Evolutionary conservation across 2,329 filamentous ascomycete genomes (phyloP), one percentile per base, ranked within the genome.

Genomic region (Nigrograna mackinnonii): DNA sequence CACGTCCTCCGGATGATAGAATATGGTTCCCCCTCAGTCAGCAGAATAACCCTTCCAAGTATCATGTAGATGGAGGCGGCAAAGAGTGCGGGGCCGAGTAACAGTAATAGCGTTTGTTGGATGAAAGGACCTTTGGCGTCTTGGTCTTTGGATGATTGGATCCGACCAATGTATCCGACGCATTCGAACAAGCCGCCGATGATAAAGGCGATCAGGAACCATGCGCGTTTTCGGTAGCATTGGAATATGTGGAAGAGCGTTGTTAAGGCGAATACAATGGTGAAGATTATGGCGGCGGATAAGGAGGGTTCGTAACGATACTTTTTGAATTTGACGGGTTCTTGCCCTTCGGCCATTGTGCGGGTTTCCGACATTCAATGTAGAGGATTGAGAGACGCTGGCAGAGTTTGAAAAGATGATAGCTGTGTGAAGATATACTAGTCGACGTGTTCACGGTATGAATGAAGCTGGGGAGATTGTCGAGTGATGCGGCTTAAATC

Each of bases 201-300:
- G 5, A 76, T 48, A 34, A 81, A 75, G 0, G 78, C 73, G 2
- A 75, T 72, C 51, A 78, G 74, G 55, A 76, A 80, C 73, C 74
- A 79, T 2, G 74, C 73, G 20, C 69, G 64, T 3, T 68, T 68
- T 12, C 58, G 66, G 20, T 66, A 54, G 17, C 76, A 62, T 26
- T 74, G 71, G 44, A 62, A 74, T 1, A 55, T 47, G 47, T 80
- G 77, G 2, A 63, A 51, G 1, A 55, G 26, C 0, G 75, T 73
- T 9, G 65, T 50, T 6, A 67, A 22, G 11, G 55, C 37, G 52
- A 79, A 80, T 4, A 81, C 57, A 16, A 71, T 46, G 14, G 64
- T 55, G 46, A 79, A 77, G 9, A 77, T 65, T 14, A 71, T 54
- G 1, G 75, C 78, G 0, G 70, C 75, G 0, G 65, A 53, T 0